These are phyloP conservation scores for Saccharomyces hybrid DNA, from an alignment of 1,139 yeast genomes.

Conservation along the genomic window DNA sequence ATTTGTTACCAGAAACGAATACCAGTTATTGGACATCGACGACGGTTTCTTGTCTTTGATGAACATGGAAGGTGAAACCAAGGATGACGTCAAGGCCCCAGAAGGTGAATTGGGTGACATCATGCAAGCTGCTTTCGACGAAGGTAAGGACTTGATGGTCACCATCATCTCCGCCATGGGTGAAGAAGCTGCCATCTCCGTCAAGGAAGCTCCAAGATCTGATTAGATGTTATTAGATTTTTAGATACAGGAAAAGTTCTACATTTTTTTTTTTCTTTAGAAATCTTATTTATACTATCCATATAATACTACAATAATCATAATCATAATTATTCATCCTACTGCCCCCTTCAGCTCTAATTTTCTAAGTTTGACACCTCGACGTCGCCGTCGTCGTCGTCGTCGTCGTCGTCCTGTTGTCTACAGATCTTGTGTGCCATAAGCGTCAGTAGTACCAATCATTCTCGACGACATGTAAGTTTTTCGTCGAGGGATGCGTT, in stretches of 20 bases:
- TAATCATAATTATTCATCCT: background rate
- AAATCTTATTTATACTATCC: background rate
- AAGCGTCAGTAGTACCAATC: background rate
- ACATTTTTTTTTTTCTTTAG: background rate
- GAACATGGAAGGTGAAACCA: slow-evolving; percentile 96
- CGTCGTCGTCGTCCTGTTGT: background rate
- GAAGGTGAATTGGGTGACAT: slow-evolving; percentile 95
- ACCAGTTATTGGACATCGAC: slow-evolving; percentile 94
- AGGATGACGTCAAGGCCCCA: slow-evolving; percentile 98
- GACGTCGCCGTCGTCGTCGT: background rate
- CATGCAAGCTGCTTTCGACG: slow-evolving; percentile 88
- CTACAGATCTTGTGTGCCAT: background rate
- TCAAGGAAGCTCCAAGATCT: slow-evolving; percentile 92
- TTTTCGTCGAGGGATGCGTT: background rate
- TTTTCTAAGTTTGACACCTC: no score
- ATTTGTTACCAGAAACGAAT: slow-evolving; percentile 91
- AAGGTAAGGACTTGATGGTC: slow-evolving; percentile 93
- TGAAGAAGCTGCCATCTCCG: slow-evolving; percentile 97
- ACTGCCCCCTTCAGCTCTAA: background rate
- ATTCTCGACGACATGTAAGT: background rate
- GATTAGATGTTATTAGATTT: slow-evolving; percentile 25
- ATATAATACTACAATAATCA: background rate
- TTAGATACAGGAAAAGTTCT: background rate
- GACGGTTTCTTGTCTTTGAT: slow-evolving; percentile 96
- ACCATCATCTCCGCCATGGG: slow-evolving; percentile 97